These are phyloP conservation scores for Colletotrichum nymphaeae DNA, from an alignment of 2,329 filamentous ascomycete genomes.

Conservation along the genomic window DNA sequence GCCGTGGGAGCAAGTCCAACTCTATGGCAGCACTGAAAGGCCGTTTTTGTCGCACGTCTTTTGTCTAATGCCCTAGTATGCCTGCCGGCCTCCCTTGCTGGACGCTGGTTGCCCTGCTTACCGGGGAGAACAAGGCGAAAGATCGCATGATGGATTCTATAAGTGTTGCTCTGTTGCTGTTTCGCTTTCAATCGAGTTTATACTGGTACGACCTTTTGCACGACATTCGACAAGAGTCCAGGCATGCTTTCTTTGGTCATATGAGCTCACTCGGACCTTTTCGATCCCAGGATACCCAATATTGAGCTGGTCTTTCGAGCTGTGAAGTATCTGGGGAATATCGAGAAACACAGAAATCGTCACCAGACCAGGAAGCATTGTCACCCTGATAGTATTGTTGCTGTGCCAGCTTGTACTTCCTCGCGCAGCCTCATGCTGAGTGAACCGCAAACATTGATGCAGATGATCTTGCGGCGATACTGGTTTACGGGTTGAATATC, in stretches of 20 bases:
- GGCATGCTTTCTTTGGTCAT: background rate
- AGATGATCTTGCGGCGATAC: background rate
- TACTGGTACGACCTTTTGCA: constrained; percentile 20
- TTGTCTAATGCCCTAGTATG: background rate
- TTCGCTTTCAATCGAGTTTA: constrained; percentile 1
- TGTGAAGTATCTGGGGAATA: background rate
- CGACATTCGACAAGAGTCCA: constrained; percentile 2
- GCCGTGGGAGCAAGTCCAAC: background rate
- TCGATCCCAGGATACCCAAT: background rate
- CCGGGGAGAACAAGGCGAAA: constrained; percentile 6
- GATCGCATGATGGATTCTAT: constrained; percentile 1
- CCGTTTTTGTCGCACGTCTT: background rate
- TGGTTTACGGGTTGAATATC: background rate
- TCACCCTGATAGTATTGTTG: background rate
- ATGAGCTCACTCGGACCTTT: background rate
- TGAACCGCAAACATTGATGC: background rate
- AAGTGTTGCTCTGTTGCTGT: constrained; percentile 9
- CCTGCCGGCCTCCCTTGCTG: background rate
- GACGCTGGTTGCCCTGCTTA: constrained; percentile 18
- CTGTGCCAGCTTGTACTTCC: background rate
- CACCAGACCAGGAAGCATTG: background rate
- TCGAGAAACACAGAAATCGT: background rate
- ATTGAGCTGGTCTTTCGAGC: background rate
- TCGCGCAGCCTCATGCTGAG: background rate
- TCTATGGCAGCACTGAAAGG: background rate